Evolutionary conservation across 441 rosid species (phyloP).

Genomic region (Erysimum cheiri): DNA sequence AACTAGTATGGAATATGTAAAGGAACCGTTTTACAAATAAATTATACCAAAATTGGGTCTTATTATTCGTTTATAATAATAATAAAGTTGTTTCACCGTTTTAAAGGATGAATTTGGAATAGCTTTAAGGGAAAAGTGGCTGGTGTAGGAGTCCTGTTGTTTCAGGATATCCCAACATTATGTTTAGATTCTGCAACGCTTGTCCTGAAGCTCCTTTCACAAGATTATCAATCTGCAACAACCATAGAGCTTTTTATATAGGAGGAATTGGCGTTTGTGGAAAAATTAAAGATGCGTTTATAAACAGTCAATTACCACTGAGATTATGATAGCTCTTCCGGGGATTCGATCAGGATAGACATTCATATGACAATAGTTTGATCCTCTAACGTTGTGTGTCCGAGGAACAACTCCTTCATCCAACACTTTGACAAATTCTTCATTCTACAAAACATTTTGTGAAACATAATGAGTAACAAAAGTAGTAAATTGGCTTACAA

Average conservation of each 20-base stretch:
- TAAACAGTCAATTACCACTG: conserved; percentile 62
- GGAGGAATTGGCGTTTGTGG: not conserved
- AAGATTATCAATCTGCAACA: conserved; percentile 62
- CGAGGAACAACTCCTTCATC: conserved; percentile 79
- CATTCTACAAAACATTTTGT: conserved; percentile 54
- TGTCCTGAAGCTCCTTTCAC: conserved; percentile 99
- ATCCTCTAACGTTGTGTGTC: conserved; percentile 86
- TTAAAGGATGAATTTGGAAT: not conserved
- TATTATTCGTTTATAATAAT: no score
- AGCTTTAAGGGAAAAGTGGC: conserved; percentile 73
- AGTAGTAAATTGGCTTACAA: not conserved
- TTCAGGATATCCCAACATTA: conserved; percentile 90
- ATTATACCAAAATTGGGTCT: no score
- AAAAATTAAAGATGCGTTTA: conserved; percentile 24
- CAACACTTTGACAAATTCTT: conserved; percentile 79
- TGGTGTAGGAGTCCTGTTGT: conserved; percentile 70
- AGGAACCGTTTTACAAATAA: no score
- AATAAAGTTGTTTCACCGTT: not conserved
- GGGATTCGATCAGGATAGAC: conserved; percentile 87
- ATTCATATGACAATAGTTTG: conserved; percentile 82
- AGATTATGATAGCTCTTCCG: conserved; percentile 89
- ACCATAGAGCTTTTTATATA: not conserved
- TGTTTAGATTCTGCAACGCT: conserved; percentile 93
- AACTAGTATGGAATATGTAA: not conserved
- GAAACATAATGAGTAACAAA: conserved; percentile 15